Evolutionary conservation across 1,139 yeast genomes (phyloP), one percentile per base, ranked within the genome.

Genomic region (Geotrichum phurueaensis): DNA sequence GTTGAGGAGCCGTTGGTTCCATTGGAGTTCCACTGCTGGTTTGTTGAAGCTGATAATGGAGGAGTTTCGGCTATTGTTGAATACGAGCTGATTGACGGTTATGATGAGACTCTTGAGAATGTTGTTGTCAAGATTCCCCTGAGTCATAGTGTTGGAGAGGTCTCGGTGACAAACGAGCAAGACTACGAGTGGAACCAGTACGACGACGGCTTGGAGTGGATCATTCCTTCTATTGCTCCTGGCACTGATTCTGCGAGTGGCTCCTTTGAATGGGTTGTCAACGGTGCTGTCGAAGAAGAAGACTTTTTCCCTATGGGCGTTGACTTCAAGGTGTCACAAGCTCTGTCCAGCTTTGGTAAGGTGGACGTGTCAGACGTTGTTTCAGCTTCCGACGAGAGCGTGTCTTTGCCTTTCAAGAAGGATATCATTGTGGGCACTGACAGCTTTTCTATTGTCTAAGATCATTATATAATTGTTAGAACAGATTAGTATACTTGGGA

Each of bases 301-400:
- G 96, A 91, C 65, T 79, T 94, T 70, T 92, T 91, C 88, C 99
- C 99, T 65, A 84, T 94, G 81, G 84, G 84, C 67, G 81, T 89
- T 50, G 74, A 76, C 60, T 85, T 86, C 72, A 66, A 67, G 25
- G 72, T 75, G 54, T 71, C 72, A 31, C 39, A 53, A 33, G 57
- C 56, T 6, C 36, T 53, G 33, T 6, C 55, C 36, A 53, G 61
- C 39, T 71, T 81, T 60, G 81, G 83, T 59, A 75, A 76, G 53
- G 78, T 83, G 54, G 78, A 75, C 58, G 79, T 83, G 54, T 68
- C 73, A n/a, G 79, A 75, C 60, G 79, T 81, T 58, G 76, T 75
- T 20, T 71, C 74, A 29, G 73, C 75, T 23, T 66, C 67, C 33
- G 76, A 75, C 53, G 76, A 71, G 58, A 76, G 67, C 33, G 71